Evolutionary conservation across 306 rosid genomes (phyloP), one percentile per base, ranked within the genome.

Genomic region (Castanea crenata): DNA sequence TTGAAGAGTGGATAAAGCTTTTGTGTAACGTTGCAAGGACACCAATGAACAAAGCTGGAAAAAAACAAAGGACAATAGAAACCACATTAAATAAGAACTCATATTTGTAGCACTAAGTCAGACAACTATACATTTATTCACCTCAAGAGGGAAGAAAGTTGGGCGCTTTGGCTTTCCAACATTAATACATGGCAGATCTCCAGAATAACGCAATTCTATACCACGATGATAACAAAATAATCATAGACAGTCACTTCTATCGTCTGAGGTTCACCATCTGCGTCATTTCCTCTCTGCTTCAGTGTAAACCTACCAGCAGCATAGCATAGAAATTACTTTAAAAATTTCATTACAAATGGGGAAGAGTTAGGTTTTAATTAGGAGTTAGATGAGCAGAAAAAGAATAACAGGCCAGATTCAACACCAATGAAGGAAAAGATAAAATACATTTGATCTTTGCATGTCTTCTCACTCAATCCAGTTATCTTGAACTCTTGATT

Each of bases 121-220:
- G 41, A 59, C 34, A 35, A 2, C 1, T 3, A 61, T 4, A 55
- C 49, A 35, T 65, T 62, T 78, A 62, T 27, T 35, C 75, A 96
- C 99, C 99, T 96, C 98, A 31, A 93, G 19, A 3, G 99, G 99
- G 21, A 96, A 68, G 78, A 65, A 96, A 3, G 97, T 96, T 1
- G 99, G 99, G 7, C 93, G 86, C 78, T 96, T 93, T 0, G 99
- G 96, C 85, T 93, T 96, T 41, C 99, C 99, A 8, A 93, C 99
- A 85, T 96, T 96, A 13, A 96, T 79, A 67, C 99, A 96, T 0
- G 99, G 99, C 1, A 96, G 86, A 68, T 88, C 93, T 2, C 71
- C 90, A n/a, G 98, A 93, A 76, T 93, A 91, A 0, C 81, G 89
- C 46, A 93, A 77, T 4, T 84, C 81, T 19, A 93, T 93, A 31